These are phyloP conservation scores for Shiraia sp. DNA, from an alignment of 2,329 filamentous ascomycete species.

Conservation along the genomic window DNA sequence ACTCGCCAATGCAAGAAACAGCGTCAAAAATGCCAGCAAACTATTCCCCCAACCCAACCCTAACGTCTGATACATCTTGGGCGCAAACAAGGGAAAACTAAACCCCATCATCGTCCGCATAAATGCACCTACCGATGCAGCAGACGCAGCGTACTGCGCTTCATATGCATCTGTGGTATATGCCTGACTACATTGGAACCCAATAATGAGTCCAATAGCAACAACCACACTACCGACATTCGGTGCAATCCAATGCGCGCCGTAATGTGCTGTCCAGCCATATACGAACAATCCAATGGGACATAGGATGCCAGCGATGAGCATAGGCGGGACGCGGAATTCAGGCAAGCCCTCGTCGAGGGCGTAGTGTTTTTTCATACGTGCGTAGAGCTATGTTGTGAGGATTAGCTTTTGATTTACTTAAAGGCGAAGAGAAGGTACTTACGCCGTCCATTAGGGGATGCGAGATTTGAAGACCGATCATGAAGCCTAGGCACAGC, in stretches of 20 bases:
- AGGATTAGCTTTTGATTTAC: neutral
- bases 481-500: conserved; percentile 63
- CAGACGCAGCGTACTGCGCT: conserved; percentile 49
- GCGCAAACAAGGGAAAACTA: conserved; percentile 61
- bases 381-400: conserved; percentile 23
- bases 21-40: conserved; percentile 56
- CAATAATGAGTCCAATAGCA: conserved; percentile 53
- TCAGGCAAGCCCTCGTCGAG: conserved; percentile 44
- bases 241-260: conserved; percentile 60
- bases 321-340: conserved; percentile 57
- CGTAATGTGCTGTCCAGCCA: conserved; percentile 59
- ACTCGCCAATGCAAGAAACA: conserved; percentile 53
- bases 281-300: conserved; percentile 54
- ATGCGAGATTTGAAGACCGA: conserved; percentile 46
- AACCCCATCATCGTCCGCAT: conserved; percentile 59
- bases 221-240: conserved; percentile 57
- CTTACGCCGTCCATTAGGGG: conserved; percentile 51
- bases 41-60: conserved; percentile 64
- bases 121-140: conserved; percentile 65
- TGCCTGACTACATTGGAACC: conserved; percentile 62
- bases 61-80: conserved; percentile 60
- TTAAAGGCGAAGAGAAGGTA: neutral
- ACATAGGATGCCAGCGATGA: conserved; percentile 58
- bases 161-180: conserved; percentile 68
- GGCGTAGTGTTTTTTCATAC: conserved; percentile 24